Evolutionary conservation across 1,139 yeast genomes (phyloP).

Genomic region (Nakaseomyces glabratus): DNA sequence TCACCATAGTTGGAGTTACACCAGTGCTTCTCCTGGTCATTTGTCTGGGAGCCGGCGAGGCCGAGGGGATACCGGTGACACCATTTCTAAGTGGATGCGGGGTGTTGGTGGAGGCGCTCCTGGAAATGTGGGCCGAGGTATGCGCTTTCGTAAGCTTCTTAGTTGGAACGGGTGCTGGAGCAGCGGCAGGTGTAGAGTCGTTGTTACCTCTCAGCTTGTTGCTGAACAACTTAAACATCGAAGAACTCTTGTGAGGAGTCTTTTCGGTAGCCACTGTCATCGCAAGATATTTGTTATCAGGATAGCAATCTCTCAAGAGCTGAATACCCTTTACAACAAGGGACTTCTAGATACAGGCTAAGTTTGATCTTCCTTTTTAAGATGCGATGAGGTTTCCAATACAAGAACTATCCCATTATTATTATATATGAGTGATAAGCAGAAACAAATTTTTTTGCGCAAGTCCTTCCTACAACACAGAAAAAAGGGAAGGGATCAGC

Average conservation of each 20-base stretch:
- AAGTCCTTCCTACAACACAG: too few species aligned
- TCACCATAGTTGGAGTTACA: constrained; percentile 9
- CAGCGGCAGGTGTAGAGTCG: not conserved
- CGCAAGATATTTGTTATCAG: too few species aligned
- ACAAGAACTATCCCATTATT: too few species aligned
- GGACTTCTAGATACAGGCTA: too few species aligned
- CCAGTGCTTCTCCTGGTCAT: constrained; percentile 8
- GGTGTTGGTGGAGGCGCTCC: not conserved
- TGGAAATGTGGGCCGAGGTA: not conserved
- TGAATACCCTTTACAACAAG: too few species aligned
- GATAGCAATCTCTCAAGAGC: too few species aligned
- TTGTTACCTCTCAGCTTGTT: constrained; percentile 12
- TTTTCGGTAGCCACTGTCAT: constrained; percentile 3
- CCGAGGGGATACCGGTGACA: not conserved
- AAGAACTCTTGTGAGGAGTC: constrained; percentile 6
- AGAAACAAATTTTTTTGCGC: too few species aligned
- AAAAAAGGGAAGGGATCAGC: too few species aligned
- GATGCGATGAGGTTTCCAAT: too few species aligned
- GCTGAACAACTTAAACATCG: constrained; percentile 18
- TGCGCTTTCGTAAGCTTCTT: not conserved
- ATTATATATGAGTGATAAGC: too few species aligned
- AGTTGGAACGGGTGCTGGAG: not conserved
- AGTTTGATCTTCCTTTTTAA: too few species aligned
- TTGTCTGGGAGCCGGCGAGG: constrained; percentile 1
- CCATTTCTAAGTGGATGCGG: not conserved